Conservation (phyloP, 2,329 filamentous ascomycete genomes). For the Colletotrichum sp. region DNA sequence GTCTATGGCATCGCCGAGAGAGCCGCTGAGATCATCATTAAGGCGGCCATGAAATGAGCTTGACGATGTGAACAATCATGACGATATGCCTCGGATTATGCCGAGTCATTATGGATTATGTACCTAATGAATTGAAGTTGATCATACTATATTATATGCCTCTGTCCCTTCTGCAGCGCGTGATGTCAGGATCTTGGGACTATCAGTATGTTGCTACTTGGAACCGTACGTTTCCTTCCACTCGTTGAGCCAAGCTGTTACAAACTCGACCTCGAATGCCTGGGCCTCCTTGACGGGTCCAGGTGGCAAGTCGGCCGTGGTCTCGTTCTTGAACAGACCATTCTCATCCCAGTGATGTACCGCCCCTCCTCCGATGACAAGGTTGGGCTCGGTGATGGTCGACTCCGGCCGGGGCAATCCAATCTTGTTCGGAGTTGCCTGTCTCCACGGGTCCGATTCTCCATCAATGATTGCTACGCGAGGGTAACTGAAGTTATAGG, state of each 20-base stretch:
- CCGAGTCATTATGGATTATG: neutral
- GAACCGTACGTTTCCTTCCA: constrained; percentile 45
- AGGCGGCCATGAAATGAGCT: neutral
- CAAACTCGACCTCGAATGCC: constrained; percentile 62
- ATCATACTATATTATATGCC: neutral
- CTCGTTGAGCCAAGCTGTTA: constrained; percentile 70
- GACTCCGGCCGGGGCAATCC: constrained; percentile 58
- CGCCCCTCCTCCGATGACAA: constrained; percentile 68
- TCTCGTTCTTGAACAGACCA: constrained; percentile 68
- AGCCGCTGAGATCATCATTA: constrained; percentile 33
- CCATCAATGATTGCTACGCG: constrained; percentile 82
- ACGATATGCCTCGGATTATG: neutral
- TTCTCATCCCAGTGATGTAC: constrained; percentile 87
- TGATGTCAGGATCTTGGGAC: neutral
- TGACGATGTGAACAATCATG: neutral
- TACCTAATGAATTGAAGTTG: neutral
- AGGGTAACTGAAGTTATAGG: constrained; percentile 73
- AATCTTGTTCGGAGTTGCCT: constrained; percentile 72
- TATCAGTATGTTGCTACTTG: neutral
- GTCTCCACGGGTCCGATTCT: constrained; percentile 80
- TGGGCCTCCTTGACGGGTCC: constrained; percentile 64
- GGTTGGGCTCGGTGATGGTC: constrained; percentile 70
- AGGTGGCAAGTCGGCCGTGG: constrained; percentile 62
- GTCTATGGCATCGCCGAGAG: constrained; percentile 60
- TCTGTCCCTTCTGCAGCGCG: neutral